Percentiles rank a stretch among this genome's conserved stretches.
These are phyloP conservation scores for Cladosporium sphaerospermum DNA, from an alignment of 2,329 filamentous ascomycete species.

Conservation along the genomic window DNA sequence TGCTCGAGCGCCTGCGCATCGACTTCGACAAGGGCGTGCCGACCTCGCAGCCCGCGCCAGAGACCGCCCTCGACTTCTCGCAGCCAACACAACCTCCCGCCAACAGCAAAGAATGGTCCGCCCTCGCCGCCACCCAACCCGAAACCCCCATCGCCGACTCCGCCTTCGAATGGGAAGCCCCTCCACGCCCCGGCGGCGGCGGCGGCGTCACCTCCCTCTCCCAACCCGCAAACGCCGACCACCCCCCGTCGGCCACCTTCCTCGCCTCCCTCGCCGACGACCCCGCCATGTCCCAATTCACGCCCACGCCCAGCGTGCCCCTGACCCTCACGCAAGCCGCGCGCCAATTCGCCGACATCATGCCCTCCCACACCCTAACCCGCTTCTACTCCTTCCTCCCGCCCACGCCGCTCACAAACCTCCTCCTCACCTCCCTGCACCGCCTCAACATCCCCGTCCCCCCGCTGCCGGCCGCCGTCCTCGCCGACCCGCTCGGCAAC, in stretches of 20 bases:
- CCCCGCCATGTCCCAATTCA: constrained; percentile 79
- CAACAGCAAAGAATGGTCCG: constrained; percentile 29
- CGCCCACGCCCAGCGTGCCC: constrained; percentile 68
- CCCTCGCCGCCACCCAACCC: constrained; percentile 77
- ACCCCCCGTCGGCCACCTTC: constrained; percentile 24
- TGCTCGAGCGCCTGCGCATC: constrained; percentile 86
- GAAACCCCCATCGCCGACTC: constrained; percentile 65
- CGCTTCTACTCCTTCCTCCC: constrained; percentile 86
- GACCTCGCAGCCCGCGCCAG: constrained; percentile 39
- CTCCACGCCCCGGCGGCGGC: constrained; percentile 47
- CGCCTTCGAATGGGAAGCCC: constrained; percentile 83
- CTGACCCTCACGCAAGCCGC: constrained; percentile 84
- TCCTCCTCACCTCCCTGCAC: constrained; percentile 75
- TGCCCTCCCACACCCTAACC: constrained; percentile 79
- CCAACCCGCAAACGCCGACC: constrained; percentile 24
- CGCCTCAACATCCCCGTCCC: constrained; percentile 74
- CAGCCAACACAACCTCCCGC: constrained; percentile 9
- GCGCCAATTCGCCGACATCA: constrained; percentile 80
- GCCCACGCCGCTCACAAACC: constrained; percentile 66
- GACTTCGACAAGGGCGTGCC: constrained; percentile 69
- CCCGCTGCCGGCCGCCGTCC: constrained; percentile 12
- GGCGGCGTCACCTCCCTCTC: constrained; percentile 20
- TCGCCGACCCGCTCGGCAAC: constrained; percentile 2
- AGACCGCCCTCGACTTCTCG: constrained; percentile 60
- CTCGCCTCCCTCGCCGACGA: constrained; percentile 71